phyloP scores from a whole-genome alignment of 2,329 filamentous ascomycete species.

The Trichoderma endophyticum region DNA sequence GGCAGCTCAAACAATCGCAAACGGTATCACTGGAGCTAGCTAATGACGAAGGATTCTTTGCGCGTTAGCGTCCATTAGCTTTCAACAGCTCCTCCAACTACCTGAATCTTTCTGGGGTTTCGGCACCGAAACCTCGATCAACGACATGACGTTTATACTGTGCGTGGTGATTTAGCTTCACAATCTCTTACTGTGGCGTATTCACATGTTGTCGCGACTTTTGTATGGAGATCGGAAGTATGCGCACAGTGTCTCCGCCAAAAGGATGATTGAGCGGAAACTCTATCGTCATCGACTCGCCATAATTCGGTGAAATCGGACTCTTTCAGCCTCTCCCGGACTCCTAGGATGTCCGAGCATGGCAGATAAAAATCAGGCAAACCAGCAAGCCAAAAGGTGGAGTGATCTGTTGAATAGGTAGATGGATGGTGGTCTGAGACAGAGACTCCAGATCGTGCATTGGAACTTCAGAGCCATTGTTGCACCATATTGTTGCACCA shows the following conservation, averaged over 20 bases:
- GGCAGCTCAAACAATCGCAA: background rate
- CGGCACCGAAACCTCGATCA: background rate
- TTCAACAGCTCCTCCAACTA: background rate
- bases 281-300: conserved; percentile 13
- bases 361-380: background rate
- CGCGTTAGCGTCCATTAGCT: background rate
- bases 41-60: background rate
- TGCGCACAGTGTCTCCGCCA: conserved; percentile 10
- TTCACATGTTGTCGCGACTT: background rate
- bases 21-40: background rate
- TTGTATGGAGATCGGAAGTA: background rate
- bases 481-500: background rate
- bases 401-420: background rate
- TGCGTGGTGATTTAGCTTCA: background rate
- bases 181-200: background rate
- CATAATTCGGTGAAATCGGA: conserved; percentile 6
- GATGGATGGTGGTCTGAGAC: background rate
- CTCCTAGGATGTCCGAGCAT: background rate
- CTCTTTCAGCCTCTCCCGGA: conserved; percentile 4
- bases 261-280: conserved; percentile 1
- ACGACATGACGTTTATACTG: background rate
- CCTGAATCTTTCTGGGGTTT: background rate
- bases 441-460: background rate
- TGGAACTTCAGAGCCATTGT: background rate
- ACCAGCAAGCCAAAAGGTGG: background rate